Base-by-base conservation (phyloP, 805 yeast genomes). In the Lachancea waltii region DNA sequence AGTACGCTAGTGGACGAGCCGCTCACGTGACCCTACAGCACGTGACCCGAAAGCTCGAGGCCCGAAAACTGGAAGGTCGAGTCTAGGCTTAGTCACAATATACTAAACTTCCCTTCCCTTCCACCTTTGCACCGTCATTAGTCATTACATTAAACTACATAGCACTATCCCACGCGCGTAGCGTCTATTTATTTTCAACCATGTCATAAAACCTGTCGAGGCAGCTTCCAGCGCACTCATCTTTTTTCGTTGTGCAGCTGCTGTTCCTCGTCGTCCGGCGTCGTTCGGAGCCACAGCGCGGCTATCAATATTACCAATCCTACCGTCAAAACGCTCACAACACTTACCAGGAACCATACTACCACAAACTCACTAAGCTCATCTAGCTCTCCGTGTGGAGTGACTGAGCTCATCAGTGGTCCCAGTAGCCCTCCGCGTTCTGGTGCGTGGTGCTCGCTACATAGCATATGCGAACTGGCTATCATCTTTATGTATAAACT, bases 331-430 rank as follows among this genome's bases (percentile, higher is more conserved):
- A 38, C 34, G 21, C 36, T 27, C 14, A 38, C 29, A 15, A 38
- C 33, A 26, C 42, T 38, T 21, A 38, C 34, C 18, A 38, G 30
- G 21, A 38, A 38, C 42, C 42, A 38, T 30, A 33, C 34, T 11
- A 38, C n/a, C 24, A 38, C 32, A 13, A 27, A 38, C 18, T 34
- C 42, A 3, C 29, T 29, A 11, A 33, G 14, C 19, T 38, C 36
- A n/a, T 38, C 42, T n/a, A 33, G 21, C n/a, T 38, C 38, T 9
- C 25, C 19, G 14, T 23, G 31, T 13, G 30, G 34, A 3, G 32
- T 34, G 10, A 38, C 17, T 14, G 42, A 27, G 19, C 21, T 32
- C 31, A 32, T 10, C 33, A 37, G 24, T 2, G 36, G 36, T 19
- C 30, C 34, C 21, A 38, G 16, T 10, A 33, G 7, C 13, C 35